Percentiles rank a stretch among this genome's conserved stretches.
Evolutionary conservation across 495 filamentous ascomycete genomes (phyloP).

Genomic region (Lasiosphaeris hirsuta): DNA sequence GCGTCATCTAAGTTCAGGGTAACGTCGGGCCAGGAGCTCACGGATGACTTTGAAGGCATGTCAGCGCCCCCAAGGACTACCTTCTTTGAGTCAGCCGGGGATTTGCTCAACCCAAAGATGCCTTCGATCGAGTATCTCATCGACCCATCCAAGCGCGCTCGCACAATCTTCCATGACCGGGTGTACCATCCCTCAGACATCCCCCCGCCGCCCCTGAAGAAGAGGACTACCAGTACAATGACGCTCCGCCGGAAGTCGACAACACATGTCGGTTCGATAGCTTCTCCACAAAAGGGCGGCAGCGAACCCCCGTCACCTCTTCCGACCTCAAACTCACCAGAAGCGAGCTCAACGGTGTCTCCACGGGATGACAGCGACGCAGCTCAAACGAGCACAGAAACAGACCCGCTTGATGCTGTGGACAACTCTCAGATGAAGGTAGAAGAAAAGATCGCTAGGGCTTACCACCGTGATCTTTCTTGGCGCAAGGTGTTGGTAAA

Average conservation of each 20-base stretch:
- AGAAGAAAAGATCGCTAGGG: slow-evolving; percentile 95
- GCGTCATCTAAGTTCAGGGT: slow-evolving; percentile 37
- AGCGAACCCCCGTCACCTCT: slow-evolving; percentile 17
- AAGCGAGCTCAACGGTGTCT: slow-evolving; percentile 25
- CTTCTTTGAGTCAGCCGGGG: slow-evolving; percentile 90
- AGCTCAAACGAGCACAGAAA: slow-evolving; percentile 32
- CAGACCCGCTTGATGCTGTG: slow-evolving; percentile 42
- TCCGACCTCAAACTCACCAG: slow-evolving; percentile 12
- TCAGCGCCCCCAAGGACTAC: slow-evolving; percentile 84
- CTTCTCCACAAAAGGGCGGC: not conserved
- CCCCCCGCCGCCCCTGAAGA: slow-evolving; percentile 69
- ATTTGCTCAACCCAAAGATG: slow-evolving; percentile 85
- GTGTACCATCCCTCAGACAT: slow-evolving; percentile 93
- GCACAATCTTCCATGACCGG: slow-evolving; percentile 95
- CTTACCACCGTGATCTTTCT: slow-evolving; percentile 82
- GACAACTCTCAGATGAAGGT: slow-evolving; percentile 70
- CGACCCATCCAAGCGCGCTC: slow-evolving; percentile 75
- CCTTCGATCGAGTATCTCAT: slow-evolving; percentile 76
- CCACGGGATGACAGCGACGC: slow-evolving; percentile 37
- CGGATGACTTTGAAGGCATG: slow-evolving; percentile 39
- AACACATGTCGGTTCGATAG: not conserved
- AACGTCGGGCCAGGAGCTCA: slow-evolving; percentile 42
- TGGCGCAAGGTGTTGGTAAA: slow-evolving; percentile 97
- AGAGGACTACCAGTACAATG: slow-evolving; percentile 42
- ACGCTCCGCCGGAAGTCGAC: slow-evolving; percentile 30